Evolutionary conservation across 108 stramenopile genomes (phyloP).

Genomic region (Cyclostephanos invisitatus): DNA sequence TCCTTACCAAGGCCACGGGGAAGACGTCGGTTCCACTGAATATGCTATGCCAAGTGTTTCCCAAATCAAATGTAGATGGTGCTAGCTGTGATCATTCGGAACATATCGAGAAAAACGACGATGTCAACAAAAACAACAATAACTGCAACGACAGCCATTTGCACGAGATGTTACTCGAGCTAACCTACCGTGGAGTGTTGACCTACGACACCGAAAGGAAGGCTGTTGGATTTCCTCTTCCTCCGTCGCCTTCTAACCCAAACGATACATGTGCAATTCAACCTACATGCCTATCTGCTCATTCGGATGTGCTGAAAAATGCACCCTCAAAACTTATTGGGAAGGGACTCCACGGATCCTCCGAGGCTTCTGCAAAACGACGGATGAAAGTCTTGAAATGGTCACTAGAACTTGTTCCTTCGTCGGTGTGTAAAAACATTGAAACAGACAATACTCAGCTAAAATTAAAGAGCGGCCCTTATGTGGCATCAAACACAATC

Average conservation of each 20-base stretch:
- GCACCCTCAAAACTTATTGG: slow-evolving; percentile 40
- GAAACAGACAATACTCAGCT: neutral
- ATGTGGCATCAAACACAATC: neutral
- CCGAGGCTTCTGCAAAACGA: slow-evolving; percentile 76
- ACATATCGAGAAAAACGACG: neutral
- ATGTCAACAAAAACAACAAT: neutral
- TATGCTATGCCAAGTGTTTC: slow-evolving; percentile 53
- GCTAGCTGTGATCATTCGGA: neutral
- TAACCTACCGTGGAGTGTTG: slow-evolving; percentile 56
- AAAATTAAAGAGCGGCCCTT: neutral
- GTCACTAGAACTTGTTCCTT: slow-evolving; percentile 39
- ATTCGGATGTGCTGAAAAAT: slow-evolving; percentile 13
- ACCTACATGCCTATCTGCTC: neutral
- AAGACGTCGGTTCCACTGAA: slow-evolving; percentile 59
- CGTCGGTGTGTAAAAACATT: slow-evolving; percentile 20
- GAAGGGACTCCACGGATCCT: slow-evolving; percentile 70
- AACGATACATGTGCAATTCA: neutral
- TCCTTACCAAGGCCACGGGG: slow-evolving; percentile 77
- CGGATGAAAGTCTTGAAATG: slow-evolving; percentile 64
- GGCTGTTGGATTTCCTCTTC: slow-evolving; percentile 69
- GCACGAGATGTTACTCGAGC: slow-evolving; percentile 35
- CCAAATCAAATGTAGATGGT: slow-evolving; percentile 14
- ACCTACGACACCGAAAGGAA: slow-evolving; percentile 24
- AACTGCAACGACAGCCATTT: neutral
- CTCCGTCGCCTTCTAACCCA: slow-evolving; percentile 31